Conservation (phyloP, 768 basidiomycete species). For the Leccinum pellstonianum region DNA sequence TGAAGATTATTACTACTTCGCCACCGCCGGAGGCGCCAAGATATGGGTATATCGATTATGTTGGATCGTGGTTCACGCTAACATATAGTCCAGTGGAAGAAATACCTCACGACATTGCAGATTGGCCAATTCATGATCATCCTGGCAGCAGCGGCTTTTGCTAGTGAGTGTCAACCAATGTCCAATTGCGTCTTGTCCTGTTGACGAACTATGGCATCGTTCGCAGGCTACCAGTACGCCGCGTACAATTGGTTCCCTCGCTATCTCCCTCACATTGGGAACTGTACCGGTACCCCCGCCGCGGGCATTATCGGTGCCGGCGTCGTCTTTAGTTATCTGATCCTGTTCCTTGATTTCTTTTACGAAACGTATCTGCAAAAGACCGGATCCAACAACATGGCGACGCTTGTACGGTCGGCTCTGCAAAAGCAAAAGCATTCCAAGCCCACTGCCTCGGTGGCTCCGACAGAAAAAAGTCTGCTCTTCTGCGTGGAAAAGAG, state of each 20-base stretch:
- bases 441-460: not conserved
- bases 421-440: not conserved
- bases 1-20: constrained; percentile 96
- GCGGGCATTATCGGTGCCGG: constrained; percentile 11
- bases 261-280: constrained; percentile 18
- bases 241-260: constrained; percentile 20
- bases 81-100: constrained; percentile 19
- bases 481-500: not conserved
- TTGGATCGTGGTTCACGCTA: not conserved
- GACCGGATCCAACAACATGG: not conserved
- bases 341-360: constrained; percentile 26
- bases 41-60: constrained; percentile 13
- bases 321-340: constrained; percentile 19
- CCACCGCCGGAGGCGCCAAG: constrained; percentile 65
- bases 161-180: constrained; percentile 6
- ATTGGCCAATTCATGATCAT: constrained; percentile 24
- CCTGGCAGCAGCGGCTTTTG: constrained; percentile 8
- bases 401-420: not conserved
- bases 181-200: not conserved
- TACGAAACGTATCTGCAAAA: constrained; percentile 16
- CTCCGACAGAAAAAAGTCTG: not conserved
- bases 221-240: constrained; percentile 19
- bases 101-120: constrained; percentile 25
- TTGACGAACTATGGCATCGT: not conserved
- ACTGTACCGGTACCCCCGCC: constrained; percentile 15